Evolutionary conservation across 257 asterid species (phyloP).

Genomic region (Leonotis leonurus): DNA sequence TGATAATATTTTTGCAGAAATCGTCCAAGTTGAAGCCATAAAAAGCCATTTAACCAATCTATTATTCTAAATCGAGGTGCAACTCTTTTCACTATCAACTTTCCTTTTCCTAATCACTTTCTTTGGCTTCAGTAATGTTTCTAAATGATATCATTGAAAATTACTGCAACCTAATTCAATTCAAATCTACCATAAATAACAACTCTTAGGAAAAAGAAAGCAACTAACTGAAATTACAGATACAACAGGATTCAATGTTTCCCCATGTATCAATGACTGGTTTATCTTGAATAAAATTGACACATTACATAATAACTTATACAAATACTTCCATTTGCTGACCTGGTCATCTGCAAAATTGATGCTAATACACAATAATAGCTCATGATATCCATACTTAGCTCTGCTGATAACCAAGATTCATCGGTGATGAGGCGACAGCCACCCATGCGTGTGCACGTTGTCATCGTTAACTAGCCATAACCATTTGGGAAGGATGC

Average conservation of each 20-base stretch:
- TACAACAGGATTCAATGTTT: conserved; percentile 15
- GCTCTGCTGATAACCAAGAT: not conserved
- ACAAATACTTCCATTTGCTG: conserved; percentile 5
- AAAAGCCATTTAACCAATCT: no score
- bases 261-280: conserved; percentile 12
- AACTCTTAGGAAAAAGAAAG: not conserved
- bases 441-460: not conserved
- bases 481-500: no score
- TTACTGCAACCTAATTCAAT: not conserved
- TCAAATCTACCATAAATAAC: not conserved
- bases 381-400: no score
- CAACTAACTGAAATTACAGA: conserved; percentile 19
- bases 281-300: conserved; percentile 12
- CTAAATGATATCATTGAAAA: no score
- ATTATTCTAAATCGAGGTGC: no score
- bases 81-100: no score
- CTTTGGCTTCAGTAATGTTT: not conserved
- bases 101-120: not conserved
- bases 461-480: no score
- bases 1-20: no score
- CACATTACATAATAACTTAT: conserved; percentile 12
- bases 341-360: conserved; percentile 3
- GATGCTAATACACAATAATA: not conserved
- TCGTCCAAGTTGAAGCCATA: no score
- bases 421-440: no score